Conservation (phyloP, 768 basidiomycete genomes). For the Rhodotorula babjevae region DNA sequence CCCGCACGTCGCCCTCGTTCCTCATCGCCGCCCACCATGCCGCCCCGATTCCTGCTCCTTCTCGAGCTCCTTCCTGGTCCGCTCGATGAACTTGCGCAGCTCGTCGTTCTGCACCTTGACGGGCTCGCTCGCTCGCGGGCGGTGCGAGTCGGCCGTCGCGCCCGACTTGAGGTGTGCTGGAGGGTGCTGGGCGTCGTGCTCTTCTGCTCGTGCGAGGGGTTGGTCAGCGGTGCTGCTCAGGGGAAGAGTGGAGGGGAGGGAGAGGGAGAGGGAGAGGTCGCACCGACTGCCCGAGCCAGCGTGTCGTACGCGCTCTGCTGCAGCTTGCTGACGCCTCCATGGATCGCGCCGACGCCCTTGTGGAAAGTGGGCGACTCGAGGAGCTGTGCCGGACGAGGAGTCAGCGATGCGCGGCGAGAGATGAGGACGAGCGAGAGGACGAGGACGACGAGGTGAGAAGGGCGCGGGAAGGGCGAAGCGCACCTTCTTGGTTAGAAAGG, state of each 20-base stretch:
- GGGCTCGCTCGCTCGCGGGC: slow-evolving; percentile 13
- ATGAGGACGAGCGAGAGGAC: neutral
- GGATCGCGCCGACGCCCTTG: slow-evolving; percentile 6
- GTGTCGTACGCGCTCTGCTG: slow-evolving; percentile 30
- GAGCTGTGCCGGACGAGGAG: neutral
- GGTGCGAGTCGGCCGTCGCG: slow-evolving; percentile 2
- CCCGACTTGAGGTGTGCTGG: slow-evolving; percentile 7
- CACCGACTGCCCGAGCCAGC: slow-evolving; percentile 18
- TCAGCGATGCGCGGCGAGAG: neutral
- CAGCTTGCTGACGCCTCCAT: neutral
- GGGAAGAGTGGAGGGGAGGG: neutral
- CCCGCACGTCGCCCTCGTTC: neutral
- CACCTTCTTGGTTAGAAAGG: slow-evolving; percentile 17
- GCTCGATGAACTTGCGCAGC: slow-evolving; percentile 13
- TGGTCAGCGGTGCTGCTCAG: too few relatives aligned
- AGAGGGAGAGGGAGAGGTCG: neutral
- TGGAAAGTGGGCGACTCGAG: slow-evolving; percentile 18
- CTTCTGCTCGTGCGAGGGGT: neutral
- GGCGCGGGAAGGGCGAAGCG: neutral
- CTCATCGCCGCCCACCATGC: neutral
- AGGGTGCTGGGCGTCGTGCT: slow-evolving; percentile 4
- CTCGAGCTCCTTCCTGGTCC: slow-evolving; percentile 5
- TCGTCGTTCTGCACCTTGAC: slow-evolving; percentile 19
- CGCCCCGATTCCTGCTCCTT: neutral
- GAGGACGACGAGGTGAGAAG: neutral